Evolutionary conservation across 139 green algal species (phyloP).

Genomic region (Haematococcus lacustris): DNA sequence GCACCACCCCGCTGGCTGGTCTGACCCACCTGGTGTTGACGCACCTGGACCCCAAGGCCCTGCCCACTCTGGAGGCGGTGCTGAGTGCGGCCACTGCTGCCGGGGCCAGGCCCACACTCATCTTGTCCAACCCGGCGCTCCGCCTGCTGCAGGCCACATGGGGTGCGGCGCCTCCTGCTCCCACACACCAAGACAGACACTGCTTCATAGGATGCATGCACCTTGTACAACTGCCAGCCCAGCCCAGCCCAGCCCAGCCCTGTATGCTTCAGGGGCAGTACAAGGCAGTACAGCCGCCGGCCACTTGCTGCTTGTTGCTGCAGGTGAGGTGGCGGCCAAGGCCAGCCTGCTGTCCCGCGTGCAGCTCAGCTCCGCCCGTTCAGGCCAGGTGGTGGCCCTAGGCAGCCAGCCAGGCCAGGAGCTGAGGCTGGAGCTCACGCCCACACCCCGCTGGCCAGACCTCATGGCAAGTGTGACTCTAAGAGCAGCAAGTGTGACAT

Average conservation of each 20-base stretch:
- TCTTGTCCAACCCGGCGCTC: constrained; percentile 69
- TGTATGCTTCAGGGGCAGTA: not conserved
- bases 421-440: constrained; percentile 20
- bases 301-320: not conserved
- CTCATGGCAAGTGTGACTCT: no score
- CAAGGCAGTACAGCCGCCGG: not conserved
- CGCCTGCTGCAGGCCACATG: constrained; percentile 42
- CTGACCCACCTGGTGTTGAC: constrained; percentile 75
- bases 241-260: not conserved
- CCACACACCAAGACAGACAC: not conserved
- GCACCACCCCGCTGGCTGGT: constrained; percentile 10
- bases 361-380: not conserved
- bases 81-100: constrained; percentile 28
- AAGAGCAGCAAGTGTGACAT: not conserved
- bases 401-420: not conserved
- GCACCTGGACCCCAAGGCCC: constrained; percentile 73
- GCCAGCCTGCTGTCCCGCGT: constrained; percentile 22
- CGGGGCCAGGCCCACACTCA: constrained; percentile 45
- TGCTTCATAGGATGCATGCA: not conserved
- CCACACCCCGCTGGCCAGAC: constrained; percentile 91
- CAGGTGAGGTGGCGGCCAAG: constrained; percentile 31
- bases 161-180: constrained; percentile 18
- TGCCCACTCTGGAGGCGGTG: constrained; percentile 61
- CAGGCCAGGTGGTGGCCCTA: not conserved
- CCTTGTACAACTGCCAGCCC: not conserved